Evolutionary conservation across 2,329 filamentous ascomycete species (phyloP).

Genomic region (Cadophora sp.): DNA sequence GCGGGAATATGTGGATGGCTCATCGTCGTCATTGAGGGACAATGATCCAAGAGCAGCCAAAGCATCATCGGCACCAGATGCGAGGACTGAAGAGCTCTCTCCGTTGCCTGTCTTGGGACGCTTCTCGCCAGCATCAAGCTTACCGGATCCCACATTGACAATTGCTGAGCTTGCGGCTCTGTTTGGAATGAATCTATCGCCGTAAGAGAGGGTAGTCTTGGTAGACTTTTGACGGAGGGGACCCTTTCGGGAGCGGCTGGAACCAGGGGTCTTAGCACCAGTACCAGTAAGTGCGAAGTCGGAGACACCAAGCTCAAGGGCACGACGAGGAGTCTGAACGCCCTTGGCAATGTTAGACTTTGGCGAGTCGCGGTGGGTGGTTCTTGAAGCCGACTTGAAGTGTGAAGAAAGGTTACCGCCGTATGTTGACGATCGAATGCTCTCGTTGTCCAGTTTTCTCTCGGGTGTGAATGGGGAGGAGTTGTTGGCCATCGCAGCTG

Average conservation of each 20-base stretch:
- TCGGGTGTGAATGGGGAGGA: slow-evolving; percentile 83
- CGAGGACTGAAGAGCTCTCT: slow-evolving; percentile 78
- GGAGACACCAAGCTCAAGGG: slow-evolving; percentile 86
- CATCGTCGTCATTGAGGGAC: slow-evolving; percentile 74
- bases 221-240: slow-evolving; percentile 59
- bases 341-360: slow-evolving; percentile 92
- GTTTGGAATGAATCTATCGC: slow-evolving; percentile 96
- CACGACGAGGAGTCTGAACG: slow-evolving; percentile 78
- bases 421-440: slow-evolving; percentile 70
- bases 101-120: slow-evolving; percentile 73
- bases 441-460: slow-evolving; percentile 61
- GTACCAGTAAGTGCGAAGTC: slow-evolving; percentile 92
- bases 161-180: slow-evolving; percentile 89
- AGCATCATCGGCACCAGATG: slow-evolving; percentile 75
- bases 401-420: slow-evolving; percentile 80
- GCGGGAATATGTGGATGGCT: slow-evolving; percentile 72
- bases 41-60: slow-evolving; percentile 81
- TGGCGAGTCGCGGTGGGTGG: slow-evolving; percentile 81
- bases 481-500: slow-evolving; percentile 57
- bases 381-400: slow-evolving; percentile 73
- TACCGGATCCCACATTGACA: slow-evolving; percentile 79
- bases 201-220: slow-evolving; percentile 83
- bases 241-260: slow-evolving; percentile 61
- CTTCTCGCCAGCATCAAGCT: slow-evolving; percentile 76
- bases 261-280: slow-evolving; percentile 69